These are phyloP conservation scores for Exophiala sp. DNA, from an alignment of 2,329 filamentous ascomycete species.

Conservation along the genomic window DNA sequence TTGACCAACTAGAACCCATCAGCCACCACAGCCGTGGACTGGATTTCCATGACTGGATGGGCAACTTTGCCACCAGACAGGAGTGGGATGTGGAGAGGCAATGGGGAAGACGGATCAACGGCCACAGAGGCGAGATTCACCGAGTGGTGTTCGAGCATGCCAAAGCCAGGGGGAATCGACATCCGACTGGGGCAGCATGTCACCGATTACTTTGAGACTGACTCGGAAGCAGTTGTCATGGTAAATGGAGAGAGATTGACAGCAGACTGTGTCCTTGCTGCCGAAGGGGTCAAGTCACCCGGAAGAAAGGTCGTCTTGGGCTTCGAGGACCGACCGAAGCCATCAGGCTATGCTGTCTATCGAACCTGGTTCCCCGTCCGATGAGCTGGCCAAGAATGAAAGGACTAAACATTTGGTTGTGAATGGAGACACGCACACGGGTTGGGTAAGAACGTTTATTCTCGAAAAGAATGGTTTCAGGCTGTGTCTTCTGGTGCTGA, in stretches of 20 bases:
- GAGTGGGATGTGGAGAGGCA: constrained; percentile 33
- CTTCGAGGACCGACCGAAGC: constrained; percentile 34
- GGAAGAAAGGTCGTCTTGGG: constrained; percentile 29
- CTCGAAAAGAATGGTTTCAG: background rate
- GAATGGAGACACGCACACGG: constrained; percentile 48
- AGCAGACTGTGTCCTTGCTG: constrained; percentile 22
- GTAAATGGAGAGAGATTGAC: constrained; percentile 22
- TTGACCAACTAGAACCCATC: constrained; percentile 33
- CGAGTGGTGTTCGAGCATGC: constrained; percentile 32
- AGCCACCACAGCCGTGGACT: constrained; percentile 31
- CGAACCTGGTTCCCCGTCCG: constrained; percentile 34
- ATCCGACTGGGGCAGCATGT: constrained; percentile 32
- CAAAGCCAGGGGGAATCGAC: constrained; percentile 29
- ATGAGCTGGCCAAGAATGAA: constrained; percentile 47
- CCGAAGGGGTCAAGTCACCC: constrained; percentile 23
- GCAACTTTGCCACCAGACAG: constrained; percentile 31
- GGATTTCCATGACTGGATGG: constrained; percentile 31
- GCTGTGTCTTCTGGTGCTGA: background rate
- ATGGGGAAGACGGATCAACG: constrained; percentile 33
- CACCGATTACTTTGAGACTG: constrained; percentile 31
- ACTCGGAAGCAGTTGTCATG: constrained; percentile 33
- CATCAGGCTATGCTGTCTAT: constrained; percentile 32
- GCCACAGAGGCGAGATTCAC: constrained; percentile 35
- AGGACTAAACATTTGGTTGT: constrained; percentile 50
- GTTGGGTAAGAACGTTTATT: constrained; percentile 33